Conservation (phyloP, 345 rosid species). For the Populus alba region DNA sequence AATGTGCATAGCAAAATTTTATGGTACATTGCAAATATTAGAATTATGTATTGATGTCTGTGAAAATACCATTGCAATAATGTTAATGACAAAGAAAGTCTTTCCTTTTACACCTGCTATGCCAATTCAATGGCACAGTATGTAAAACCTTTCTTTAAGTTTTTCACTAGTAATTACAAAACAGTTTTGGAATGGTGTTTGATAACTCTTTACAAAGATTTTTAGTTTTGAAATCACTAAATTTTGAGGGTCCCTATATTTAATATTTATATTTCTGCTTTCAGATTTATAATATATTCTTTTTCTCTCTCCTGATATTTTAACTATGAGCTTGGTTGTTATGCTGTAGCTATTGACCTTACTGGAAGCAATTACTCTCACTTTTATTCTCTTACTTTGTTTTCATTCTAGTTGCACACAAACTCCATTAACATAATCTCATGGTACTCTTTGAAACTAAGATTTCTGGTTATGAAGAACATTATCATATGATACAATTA, state of each 20-base stretch:
- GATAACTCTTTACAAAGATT: background rate
- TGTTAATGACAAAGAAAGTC: background rate
- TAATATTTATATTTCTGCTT: background rate
- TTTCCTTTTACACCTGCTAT: background rate
- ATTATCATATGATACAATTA: background rate
- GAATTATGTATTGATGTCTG: background rate
- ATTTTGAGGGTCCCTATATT: background rate
- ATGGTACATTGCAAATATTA: background rate
- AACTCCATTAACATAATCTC: background rate
- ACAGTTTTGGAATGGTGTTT: background rate
- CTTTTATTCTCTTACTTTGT: background rate
- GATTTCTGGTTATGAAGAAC: background rate
- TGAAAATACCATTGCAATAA: background rate
- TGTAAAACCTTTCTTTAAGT: background rate
- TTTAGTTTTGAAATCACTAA: background rate
- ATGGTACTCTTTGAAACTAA: background rate
- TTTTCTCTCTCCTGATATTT: background rate
- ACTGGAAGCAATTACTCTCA: background rate
- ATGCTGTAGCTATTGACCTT: background rate
- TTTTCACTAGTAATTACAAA: background rate
- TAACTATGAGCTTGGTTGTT: background rate
- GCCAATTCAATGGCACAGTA: background rate
- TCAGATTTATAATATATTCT: background rate
- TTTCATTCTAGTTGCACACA: background rate
- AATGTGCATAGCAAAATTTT: background rate